These are phyloP conservation scores for Plenodomus tracheiphilus DNA, from an alignment of 2,329 filamentous ascomycete species.

Conservation along the genomic window DNA sequence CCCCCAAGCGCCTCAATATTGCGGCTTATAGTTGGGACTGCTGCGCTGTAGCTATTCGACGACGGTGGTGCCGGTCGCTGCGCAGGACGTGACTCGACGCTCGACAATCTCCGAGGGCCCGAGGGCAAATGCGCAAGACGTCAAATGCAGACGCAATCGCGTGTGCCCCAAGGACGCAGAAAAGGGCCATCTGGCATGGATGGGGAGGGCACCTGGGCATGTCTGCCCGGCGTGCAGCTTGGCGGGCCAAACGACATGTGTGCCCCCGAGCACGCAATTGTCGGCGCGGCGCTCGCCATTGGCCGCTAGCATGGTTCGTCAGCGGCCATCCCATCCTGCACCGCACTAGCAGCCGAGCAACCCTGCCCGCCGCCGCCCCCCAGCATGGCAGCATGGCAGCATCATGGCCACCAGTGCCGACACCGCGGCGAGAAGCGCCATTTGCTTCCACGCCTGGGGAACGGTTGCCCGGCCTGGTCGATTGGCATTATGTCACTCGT, in stretches of 20 bases:
- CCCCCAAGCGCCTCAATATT: background rate
- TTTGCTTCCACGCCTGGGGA: conserved; percentile 2
- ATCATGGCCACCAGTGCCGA: conserved; percentile 14
- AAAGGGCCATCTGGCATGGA: too few relatives aligned
- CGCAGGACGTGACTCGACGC: too few relatives aligned
- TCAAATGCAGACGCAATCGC: too few relatives aligned
- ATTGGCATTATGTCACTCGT: conserved; percentile 32
- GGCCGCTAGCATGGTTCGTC: conserved; percentile 17
- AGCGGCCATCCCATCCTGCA: conserved; percentile 23
- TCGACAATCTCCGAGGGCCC: too few relatives aligned
- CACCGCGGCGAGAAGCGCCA: conserved; percentile 18
- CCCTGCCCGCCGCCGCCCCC: too few relatives aligned
- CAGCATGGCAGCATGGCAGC: too few relatives aligned
- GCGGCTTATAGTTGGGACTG: background rate
- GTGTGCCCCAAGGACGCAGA: too few relatives aligned
- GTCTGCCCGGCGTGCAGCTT: background rate
- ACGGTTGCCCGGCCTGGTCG: conserved; percentile 15
- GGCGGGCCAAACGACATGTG: conserved; percentile 36
- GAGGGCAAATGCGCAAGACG: too few relatives aligned
- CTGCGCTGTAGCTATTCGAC: too few relatives aligned
- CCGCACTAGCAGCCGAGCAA: conserved; percentile 25
- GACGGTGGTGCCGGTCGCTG: too few relatives aligned
- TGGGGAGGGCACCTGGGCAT: too few relatives aligned
- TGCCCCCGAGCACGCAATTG: conserved; percentile 40
- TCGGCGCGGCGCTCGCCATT: conserved; percentile 18